These are phyloP conservation scores for Betula pendula DNA, from an alignment of 306 rosid species.

Conservation along the genomic window DNA sequence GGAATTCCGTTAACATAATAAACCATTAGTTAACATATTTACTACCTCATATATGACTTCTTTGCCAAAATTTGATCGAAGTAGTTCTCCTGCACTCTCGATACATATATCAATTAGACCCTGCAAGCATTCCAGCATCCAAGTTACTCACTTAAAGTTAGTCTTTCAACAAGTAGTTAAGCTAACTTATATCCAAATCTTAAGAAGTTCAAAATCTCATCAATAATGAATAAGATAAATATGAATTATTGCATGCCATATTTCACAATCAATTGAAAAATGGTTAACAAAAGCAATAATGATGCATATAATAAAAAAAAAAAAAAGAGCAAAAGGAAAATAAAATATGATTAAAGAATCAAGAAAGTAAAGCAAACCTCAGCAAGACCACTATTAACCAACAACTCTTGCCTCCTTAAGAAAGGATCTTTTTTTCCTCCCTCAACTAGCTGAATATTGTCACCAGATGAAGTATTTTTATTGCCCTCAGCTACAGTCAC, in stretches of 20 bases:
- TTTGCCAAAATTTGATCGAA: slow-evolving; percentile 84
- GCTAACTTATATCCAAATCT: background rate
- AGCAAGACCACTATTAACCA: slow-evolving; percentile 90
- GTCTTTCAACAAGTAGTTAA: background rate
- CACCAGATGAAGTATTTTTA: slow-evolving; percentile 37
- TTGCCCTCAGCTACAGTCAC: slow-evolving; percentile 37
- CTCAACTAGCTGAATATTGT: slow-evolving; percentile 50
- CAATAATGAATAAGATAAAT: background rate
- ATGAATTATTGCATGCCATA: background rate
- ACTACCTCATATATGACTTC: slow-evolving; percentile 86
- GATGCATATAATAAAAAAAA: background rate
- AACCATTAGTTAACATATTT: slow-evolving; percentile 7
- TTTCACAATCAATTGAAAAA: background rate
- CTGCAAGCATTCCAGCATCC: slow-evolving; percentile 44
- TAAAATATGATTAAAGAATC: slow-evolving; percentile 8
- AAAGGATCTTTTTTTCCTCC: slow-evolving; percentile 90
- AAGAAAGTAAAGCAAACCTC: slow-evolving; percentile 59
- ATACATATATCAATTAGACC: slow-evolving; percentile 70
- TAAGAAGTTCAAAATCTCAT: background rate
- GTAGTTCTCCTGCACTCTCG: slow-evolving; percentile 62
- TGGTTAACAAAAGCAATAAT: background rate
- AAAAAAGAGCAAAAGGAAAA: background rate
- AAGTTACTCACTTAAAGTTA: slow-evolving; percentile 7
- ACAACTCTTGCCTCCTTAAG: slow-evolving; percentile 82
- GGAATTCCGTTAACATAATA: background rate